A percentile compares a stretch with the other conserved stretches of the same genome.
Evolutionary conservation across 176 grass and related monocot genomes (phyloP).

Genomic region (Zea mays): DNA sequence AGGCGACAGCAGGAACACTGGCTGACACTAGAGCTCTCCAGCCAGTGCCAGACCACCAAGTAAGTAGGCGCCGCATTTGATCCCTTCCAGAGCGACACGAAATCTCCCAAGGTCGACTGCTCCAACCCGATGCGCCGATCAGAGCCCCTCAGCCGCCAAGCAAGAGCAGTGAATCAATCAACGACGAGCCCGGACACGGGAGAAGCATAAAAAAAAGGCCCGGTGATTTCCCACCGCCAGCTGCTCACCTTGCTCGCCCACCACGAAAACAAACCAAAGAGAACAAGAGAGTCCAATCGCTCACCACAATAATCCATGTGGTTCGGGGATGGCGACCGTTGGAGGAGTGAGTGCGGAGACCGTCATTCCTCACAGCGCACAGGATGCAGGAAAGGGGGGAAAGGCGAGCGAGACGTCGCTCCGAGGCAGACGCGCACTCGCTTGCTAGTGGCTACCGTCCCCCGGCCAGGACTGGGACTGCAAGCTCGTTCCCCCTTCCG

Average conservation of each 20-base stretch:
- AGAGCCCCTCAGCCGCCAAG: slow-evolving; percentile 10
- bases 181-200: background rate
- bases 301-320: background rate
- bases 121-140: background rate
- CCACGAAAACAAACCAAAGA: background rate
- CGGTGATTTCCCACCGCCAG: background rate
- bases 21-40: slow-evolving; percentile 8
- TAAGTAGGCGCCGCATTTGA: background rate
- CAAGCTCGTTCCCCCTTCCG: slow-evolving; percentile 17
- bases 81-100: background rate
- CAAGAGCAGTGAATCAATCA: background rate
- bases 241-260: slow-evolving; percentile 8
- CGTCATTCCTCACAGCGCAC: slow-evolving; percentile 12
- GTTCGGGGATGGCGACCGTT: background rate
- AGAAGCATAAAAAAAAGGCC: background rate
- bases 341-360: slow-evolving; percentile 4
- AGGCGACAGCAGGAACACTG: background rate
- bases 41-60: background rate
- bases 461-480: background rate
- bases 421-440: background rate
- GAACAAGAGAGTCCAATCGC: background rate
- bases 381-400: background rate
- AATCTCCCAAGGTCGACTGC: background rate
- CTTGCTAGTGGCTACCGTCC: background rate
- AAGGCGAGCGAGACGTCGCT: slow-evolving; percentile 8